These are phyloP conservation scores for Penicillium pulvis DNA, from an alignment of 495 filamentous ascomycete genomes.

Conservation along the genomic window DNA sequence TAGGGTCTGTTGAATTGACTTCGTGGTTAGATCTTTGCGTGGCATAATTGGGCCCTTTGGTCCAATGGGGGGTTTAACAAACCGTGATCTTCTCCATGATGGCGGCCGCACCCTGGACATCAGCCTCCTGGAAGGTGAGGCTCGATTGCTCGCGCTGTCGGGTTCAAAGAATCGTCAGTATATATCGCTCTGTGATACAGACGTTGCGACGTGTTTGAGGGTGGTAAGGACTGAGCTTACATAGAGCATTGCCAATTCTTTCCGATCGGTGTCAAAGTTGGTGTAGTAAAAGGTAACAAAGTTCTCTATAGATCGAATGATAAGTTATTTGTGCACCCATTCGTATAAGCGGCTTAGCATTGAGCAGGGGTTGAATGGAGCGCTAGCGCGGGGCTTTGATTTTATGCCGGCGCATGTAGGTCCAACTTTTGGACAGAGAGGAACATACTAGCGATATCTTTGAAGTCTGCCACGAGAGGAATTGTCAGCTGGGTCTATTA, in stretches of 20 bases:
- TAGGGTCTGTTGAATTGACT: conserved; percentile 53
- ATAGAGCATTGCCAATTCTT: conserved; percentile 69
- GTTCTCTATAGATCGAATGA: conserved; percentile 55
- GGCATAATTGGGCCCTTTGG: neutral
- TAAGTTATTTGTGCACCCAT: neutral
- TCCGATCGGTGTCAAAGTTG: conserved; percentile 73
- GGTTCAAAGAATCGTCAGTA: conserved; percentile 7
- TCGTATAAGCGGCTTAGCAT: neutral
- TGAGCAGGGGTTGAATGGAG: neutral
- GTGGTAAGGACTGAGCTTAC: conserved; percentile 46
- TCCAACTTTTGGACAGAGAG: neutral
- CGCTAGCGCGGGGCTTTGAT: conserved; percentile 9
- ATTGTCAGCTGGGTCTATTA: conserved; percentile 22
- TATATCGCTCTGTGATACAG: neutral
- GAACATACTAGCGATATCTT: conserved; percentile 56
- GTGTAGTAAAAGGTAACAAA: conserved; percentile 90
- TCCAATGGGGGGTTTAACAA: conserved; percentile 23
- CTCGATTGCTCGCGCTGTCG: conserved; percentile 79
- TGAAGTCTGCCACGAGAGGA: conserved; percentile 46
- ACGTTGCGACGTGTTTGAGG: neutral
- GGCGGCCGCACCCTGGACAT: conserved; percentile 54
- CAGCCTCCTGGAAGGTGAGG: conserved; percentile 82
- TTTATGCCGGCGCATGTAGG: conserved; percentile 13
- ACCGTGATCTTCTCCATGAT: conserved; percentile 84
- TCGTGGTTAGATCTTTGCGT: conserved; percentile 1